Conservation (phyloP, 768 basidiomycete genomes). For the Kwoniella europaea region DNA sequence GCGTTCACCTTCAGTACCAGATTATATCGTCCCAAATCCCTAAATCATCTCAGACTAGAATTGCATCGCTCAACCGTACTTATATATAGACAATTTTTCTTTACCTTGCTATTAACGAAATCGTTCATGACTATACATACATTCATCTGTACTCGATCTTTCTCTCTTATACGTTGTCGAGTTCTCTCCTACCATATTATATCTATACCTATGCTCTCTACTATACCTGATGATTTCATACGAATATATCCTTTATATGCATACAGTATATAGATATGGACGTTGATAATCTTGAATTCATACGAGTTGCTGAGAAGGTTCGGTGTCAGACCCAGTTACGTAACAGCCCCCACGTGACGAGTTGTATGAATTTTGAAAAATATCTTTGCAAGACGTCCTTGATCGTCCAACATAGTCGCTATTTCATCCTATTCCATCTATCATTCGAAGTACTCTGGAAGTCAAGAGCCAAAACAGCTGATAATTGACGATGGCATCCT, state of each 20-base stretch:
- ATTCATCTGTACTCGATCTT: neutral
- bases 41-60: too few relatives aligned
- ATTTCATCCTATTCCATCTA: too few relatives aligned
- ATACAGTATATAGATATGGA: neutral
- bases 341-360: too few relatives aligned
- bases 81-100: neutral
- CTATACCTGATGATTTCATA: neutral
- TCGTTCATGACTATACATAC: neutral
- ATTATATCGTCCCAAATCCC: too few relatives aligned
- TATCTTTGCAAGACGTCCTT: too few relatives aligned
- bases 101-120: neutral
- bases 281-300: too few relatives aligned
- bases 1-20: too few relatives aligned
- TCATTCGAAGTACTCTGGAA: too few relatives aligned
- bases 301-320: too few relatives aligned
- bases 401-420: too few relatives aligned
- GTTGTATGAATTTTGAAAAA: too few relatives aligned
- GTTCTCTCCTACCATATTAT: neutral
- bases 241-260: neutral
- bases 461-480: neutral
- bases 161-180: neutral
- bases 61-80: slow-evolving; percentile 13
- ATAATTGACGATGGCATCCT: neutral
- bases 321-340: too few relatives aligned
- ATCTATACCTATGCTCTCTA: neutral